Evolutionary conservation across 108 stramenopile species (phyloP).

Genomic region (Aurantiochytrium sp.): DNA sequence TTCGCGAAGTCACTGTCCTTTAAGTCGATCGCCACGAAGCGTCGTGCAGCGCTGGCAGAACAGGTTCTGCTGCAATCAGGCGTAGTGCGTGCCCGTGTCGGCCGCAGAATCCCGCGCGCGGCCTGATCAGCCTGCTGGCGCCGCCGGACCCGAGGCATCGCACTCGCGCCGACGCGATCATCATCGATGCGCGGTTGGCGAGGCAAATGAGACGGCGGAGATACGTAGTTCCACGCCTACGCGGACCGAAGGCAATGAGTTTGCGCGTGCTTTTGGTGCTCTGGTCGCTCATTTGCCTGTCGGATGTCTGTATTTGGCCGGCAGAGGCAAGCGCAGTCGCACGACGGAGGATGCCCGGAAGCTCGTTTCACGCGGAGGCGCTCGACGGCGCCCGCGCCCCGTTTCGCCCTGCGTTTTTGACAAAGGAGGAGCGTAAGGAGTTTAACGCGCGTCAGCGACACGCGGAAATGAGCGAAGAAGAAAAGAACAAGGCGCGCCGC

Average conservation of each 20-base stretch:
- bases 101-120: too few relatives aligned
- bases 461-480: conserved; percentile 14
- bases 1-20: too few relatives aligned
- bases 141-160: too few relatives aligned
- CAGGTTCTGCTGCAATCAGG: too few relatives aligned
- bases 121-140: too few relatives aligned
- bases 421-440: not conserved
- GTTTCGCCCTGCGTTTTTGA: not conserved
- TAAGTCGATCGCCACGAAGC: too few relatives aligned
- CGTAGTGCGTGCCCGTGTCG: too few relatives aligned
- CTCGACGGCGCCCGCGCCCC: not conserved
- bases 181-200: too few relatives aligned
- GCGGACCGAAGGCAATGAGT: too few relatives aligned
- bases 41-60: too few relatives aligned
- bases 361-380: not conserved
- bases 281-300: not conserved
- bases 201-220: not conserved
- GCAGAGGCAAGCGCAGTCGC: not conserved
- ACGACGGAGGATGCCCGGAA: not conserved
- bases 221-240: not conserved
- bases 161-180: too few relatives aligned
- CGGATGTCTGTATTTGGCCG: not conserved
- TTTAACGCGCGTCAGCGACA: not conserved
- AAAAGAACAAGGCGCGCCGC: not conserved
- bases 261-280: not conserved